Percentiles rank a stretch among this genome's conserved stretches.
phyloP scores from a whole-genome alignment of 2,329 filamentous ascomycete species.

The Aspergillus thermomutatus region DNA sequence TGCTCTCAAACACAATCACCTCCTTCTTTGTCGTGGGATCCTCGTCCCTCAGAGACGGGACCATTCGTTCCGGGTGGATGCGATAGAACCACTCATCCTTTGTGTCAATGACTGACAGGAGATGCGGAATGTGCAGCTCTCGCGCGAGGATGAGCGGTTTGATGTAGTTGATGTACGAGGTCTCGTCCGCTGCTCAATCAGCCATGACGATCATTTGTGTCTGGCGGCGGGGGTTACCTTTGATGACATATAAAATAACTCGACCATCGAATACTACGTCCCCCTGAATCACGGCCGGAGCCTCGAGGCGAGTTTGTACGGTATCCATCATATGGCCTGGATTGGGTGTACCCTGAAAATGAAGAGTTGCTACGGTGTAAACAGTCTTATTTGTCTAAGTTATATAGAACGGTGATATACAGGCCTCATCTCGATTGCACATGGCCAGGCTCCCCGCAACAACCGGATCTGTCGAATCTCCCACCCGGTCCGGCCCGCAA shows the following conservation, averaged over 20 bases:
- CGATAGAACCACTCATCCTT: constrained; percentile 4
- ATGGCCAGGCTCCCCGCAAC: background rate
- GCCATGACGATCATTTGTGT: background rate
- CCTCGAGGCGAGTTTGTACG: background rate
- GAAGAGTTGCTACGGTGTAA: background rate
- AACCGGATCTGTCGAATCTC: background rate
- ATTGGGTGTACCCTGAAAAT: too few species aligned
- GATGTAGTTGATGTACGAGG: constrained; percentile 8
- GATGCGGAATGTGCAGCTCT: constrained; percentile 2
- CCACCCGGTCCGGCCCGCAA: background rate
- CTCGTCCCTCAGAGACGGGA: constrained; percentile 1
- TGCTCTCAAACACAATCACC: constrained; percentile 6
- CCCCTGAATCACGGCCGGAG: background rate
- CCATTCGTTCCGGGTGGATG: constrained; percentile 5
- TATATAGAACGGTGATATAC: background rate
- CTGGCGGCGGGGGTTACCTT: background rate
- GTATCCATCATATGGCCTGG: too few species aligned
- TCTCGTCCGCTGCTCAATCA: constrained; percentile 3
- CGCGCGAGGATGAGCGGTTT: constrained; percentile 5
- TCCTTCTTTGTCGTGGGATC: background rate
- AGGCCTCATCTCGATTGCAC: background rate
- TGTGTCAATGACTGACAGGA: constrained; percentile 7
- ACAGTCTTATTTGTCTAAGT: too few species aligned
- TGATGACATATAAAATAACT: constrained; percentile 6
- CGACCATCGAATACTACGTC: constrained; percentile 5